phyloP scores from a whole-genome alignment of 1,139 yeast genomes.

The Zygosaccharomyces sapae region DNA sequence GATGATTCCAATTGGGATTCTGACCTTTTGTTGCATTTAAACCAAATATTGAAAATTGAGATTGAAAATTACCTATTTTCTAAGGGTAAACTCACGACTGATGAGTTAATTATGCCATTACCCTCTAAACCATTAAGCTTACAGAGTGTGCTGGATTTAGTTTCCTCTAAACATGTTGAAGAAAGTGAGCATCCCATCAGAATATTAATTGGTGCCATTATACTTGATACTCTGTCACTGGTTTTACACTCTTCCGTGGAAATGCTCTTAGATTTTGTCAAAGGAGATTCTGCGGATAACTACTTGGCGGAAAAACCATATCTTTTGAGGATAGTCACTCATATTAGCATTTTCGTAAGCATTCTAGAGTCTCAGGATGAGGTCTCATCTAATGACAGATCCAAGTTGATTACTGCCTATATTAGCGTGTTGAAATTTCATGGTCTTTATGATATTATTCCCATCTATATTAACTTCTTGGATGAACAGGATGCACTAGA shows the following conservation, averaged over 20 bases:
- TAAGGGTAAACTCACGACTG: slow-evolving; percentile 34
- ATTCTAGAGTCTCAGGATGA: slow-evolving; percentile 42
- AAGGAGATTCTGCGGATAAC: slow-evolving; percentile 36
- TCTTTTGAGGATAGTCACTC: slow-evolving; percentile 67
- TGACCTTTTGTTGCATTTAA: slow-evolving; percentile 60
- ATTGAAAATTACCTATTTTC: slow-evolving; percentile 43
- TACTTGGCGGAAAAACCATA: slow-evolving; percentile 48
- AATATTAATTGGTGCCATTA: slow-evolving; percentile 69
- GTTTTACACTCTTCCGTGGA: slow-evolving; percentile 40
- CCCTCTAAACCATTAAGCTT: slow-evolving; percentile 44
- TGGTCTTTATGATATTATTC: slow-evolving; percentile 44
- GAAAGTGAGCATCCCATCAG: slow-evolving; percentile 70
- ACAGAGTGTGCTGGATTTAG: slow-evolving; percentile 52
- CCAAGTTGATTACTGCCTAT: slow-evolving; percentile 44
- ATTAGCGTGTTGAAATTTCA: slow-evolving; percentile 36
- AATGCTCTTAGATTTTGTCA: slow-evolving; percentile 33
- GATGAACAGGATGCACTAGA: slow-evolving; percentile 53
- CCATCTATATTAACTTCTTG: slow-evolving; percentile 42
- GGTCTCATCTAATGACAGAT: slow-evolving; percentile 45
- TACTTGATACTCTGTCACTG: slow-evolving; percentile 53
- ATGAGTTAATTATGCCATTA: slow-evolving; percentile 37
- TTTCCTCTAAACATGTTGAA: slow-evolving; percentile 45
- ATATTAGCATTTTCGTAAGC: slow-evolving; percentile 61
- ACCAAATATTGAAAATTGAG: slow-evolving; percentile 48
- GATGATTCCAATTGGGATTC: slow-evolving; percentile 59